Evolutionary conservation across 164 flowering plant species (phyloP).

Genomic region (Chimonanthus praecox): DNA sequence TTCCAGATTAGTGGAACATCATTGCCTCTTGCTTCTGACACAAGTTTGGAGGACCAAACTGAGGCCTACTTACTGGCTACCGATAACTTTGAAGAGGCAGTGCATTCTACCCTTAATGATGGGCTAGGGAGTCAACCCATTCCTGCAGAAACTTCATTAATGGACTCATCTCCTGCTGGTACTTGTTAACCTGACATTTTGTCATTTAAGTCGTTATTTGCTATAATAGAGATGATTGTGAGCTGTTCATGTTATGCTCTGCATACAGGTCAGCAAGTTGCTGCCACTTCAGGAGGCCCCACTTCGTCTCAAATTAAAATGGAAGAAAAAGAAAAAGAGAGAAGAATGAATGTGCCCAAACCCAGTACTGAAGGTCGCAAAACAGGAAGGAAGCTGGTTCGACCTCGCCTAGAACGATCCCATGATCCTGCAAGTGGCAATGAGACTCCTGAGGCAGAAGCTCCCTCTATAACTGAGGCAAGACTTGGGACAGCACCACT

Average conservation of each 20-base stretch:
- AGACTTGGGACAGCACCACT: constrained; percentile 25
- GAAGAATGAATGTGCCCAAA: constrained; percentile 30
- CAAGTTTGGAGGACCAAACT: constrained; percentile 47
- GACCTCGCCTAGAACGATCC: constrained; percentile 53
- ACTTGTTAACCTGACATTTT: background rate
- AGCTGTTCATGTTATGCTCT: background rate
- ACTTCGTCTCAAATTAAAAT: constrained; percentile 23
- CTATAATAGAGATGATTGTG: background rate
- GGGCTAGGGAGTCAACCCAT: constrained; percentile 21
- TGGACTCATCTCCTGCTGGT: constrained; percentile 1
- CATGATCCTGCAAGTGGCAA: constrained; percentile 52
- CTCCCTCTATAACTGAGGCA: constrained; percentile 10
- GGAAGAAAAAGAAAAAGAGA: constrained; percentile 48
- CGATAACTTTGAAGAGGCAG: constrained; percentile 50
- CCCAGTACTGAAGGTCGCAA: constrained; percentile 53
- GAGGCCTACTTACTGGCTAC: constrained; percentile 40
- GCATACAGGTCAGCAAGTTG: constrained; percentile 29
- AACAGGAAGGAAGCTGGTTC: constrained; percentile 54
- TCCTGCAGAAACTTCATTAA: constrained; percentile 17
- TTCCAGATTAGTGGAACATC: constrained; percentile 32
- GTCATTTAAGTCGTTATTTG: background rate
- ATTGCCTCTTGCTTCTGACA: constrained; percentile 32
- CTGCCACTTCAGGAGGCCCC: constrained; percentile 16
- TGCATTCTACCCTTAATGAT: constrained; percentile 31
- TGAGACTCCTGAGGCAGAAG: constrained; percentile 63